Evolutionary conservation across 2,329 filamentous ascomycete genomes (phyloP).

Genomic region (Penicillium occitanis): DNA sequence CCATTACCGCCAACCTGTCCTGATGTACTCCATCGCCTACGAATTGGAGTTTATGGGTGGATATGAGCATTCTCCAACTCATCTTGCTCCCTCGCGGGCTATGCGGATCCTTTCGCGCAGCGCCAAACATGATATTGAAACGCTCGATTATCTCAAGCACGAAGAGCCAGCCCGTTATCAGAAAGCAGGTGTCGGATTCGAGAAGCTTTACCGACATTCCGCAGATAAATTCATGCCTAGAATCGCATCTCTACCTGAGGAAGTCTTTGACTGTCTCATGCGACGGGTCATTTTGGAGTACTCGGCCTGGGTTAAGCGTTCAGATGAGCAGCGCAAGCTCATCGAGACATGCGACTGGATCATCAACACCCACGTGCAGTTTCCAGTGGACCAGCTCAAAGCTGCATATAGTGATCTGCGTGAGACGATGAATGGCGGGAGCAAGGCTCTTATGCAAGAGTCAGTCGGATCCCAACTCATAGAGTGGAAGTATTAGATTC

Average conservation of each 20-base stretch:
- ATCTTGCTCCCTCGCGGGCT: background rate
- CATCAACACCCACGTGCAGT: background rate
- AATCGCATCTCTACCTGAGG: conserved; percentile 6
- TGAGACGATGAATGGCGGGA: background rate
- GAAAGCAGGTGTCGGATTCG: background rate
- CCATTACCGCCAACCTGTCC: background rate
- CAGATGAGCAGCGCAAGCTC: background rate
- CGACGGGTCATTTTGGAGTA: background rate
- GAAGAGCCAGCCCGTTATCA: background rate
- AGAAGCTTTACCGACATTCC: background rate
- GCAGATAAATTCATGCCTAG: background rate
- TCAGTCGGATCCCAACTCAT: background rate
- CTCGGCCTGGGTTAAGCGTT: background rate
- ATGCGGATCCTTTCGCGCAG: background rate
- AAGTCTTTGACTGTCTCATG: background rate
- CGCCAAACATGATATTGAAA: background rate
- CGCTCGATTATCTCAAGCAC: background rate
- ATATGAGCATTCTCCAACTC: background rate
- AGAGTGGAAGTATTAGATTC: background rate
- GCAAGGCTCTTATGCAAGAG: background rate
- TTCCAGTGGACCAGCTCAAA: background rate
- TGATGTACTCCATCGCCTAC: background rate
- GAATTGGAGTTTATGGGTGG: background rate
- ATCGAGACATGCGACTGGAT: conserved; percentile 7
- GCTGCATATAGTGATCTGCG: background rate